Base-by-base conservation (phyloP, 805 yeast genomes). In the Metschnikowia koreensis region DNA sequence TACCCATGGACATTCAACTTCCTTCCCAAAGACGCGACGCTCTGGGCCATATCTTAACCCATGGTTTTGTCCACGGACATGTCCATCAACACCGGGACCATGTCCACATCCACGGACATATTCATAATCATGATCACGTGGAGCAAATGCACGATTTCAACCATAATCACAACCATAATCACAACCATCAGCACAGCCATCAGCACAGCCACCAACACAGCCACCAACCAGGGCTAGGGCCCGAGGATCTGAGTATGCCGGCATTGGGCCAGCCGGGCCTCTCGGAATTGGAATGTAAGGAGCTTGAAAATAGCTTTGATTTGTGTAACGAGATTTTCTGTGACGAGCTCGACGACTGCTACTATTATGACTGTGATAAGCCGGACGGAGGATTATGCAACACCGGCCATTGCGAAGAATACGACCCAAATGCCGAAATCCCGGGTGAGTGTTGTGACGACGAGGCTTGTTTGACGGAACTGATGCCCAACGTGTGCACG, bases 61-160 rank as follows among this genome's bases (percentile, higher is more conserved):
- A 79, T 52, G 86, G 86, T 17, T 72, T 79, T n/a, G 82, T 82
- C 15, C 88, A 83, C 65, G 88, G 88, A 3, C 88, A 83, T 59
- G 81, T 83, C 17, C 87, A 83, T 65, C 81, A 80, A 59, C 84
- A 81, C 61, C 73, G 76, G 51, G 82, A 81, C 59, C 78, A 82
- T 60, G 81, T 86, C 7, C 83, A 82, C 58, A 81, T 83, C 36
- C 87, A 83, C 61, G 88, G 88, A n/a, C 88, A 83, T 60, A 79
- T 83, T 31, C 88, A 83, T 60, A 81, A 73, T 54, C 77, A 73
- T 48, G 76, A 70, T 48, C 74, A 72, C 45, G 62, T 57, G 40
- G 60, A 60, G 15, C 51, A 26, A 8, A 41, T n/a, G n/a, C 13
- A 26, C 27, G 22, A 15, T 6, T 7, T 15, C 17, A 17, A 15